Base-by-base conservation (phyloP, 371 early-diverging fungal species). In the Conidiobolus incongruus region DNA sequence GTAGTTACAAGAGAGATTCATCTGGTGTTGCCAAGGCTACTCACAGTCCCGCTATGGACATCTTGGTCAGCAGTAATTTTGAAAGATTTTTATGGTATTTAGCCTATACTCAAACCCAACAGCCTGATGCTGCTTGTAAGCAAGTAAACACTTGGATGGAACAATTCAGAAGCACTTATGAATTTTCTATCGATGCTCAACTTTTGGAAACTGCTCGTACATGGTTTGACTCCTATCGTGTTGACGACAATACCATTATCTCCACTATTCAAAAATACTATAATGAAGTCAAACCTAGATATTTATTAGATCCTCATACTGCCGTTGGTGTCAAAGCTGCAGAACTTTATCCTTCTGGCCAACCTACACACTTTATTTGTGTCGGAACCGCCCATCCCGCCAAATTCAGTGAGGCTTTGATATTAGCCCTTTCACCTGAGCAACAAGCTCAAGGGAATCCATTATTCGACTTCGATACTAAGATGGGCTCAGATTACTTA, bases 1-100 rank as follows among this genome's bases (percentile, higher is more conserved):
- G 84, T 28, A 64, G 58, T n/a, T 95, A 93, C 54, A 74, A 70
- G 50, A 79, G 75, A 64, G 60, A 58, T 31, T 46, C 42, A 7
- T 60, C 63, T 6, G 61, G 60, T 20, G 58, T 52, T 11, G 90
- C 87, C 15, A 56, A 70, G 44, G 75, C 72, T 43, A 94, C 92
- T 0, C 67, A 79, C 16, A 77, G 80, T n/a, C 96, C 96, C 19
- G 94, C 96, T 34, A 88, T 94, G 96, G 96, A 95, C 52, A 95
- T 95, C 48, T 66, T 84, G 29, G 78, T 93, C 24, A 78, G 81
- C 37, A 82, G 83, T 52, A 95, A 95, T 65, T 95, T 95, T 74
- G 96, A 95, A 63, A 83, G 96, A 49, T 60, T 89, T 46, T 59
- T 88, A 46, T 91, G 86, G 84, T 85, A 89, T 51, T 63, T 89